Base-by-base conservation (phyloP, 306 rosid species). In the Vachellia pachyceras region DNA sequence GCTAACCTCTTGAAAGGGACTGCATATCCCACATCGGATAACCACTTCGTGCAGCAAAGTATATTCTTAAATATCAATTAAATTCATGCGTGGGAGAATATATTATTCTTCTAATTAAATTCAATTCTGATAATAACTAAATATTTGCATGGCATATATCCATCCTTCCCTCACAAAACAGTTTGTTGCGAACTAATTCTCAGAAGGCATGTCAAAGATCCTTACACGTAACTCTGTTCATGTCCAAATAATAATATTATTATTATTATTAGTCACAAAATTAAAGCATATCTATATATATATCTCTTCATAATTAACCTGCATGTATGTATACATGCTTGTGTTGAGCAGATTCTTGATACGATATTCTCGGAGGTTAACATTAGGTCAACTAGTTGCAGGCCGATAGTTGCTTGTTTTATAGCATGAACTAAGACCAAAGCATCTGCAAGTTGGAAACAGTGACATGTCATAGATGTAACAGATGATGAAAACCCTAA, bases 371-470 rank as follows among this genome's bases (percentile, higher is more conserved):
- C 29, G 36, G 60, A 49, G 69, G 37, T 7, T 15, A 25, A 67
- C 25, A 54, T n/a, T 4, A n/a, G 9, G 55, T 49, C n/a, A 18
- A 17, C 22, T 17, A 52, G 60, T 66, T 40, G 36, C 40, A 39
- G 69, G 60, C 5, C 3, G 39, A 67, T n/a, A 6, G 25, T 54
- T n/a, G 60, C 25, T 54, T 54, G 10, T 54, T 54, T 54, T n/a
- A n/a, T n/a, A 18, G 60, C 25, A 15, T 50, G 57, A 50, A 15
- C 14, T 47, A 13, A 47, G 13, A 47, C 47, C 69, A 76, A 68
- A 76, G 78, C 22, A 68, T 77, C 36, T 29, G 69, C 74, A 10
- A 69, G 58, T 60, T 69, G 82, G 67, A 76, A 60, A 20, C 54
- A 69, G 15, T 36, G 52, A 69, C 54, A 20, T 42, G 46, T 54